Evolutionary conservation across 2,329 filamentous ascomycete genomes (phyloP), one percentile per base, ranked within the genome.

Genomic region (Parascedosporium putredinis): DNA sequence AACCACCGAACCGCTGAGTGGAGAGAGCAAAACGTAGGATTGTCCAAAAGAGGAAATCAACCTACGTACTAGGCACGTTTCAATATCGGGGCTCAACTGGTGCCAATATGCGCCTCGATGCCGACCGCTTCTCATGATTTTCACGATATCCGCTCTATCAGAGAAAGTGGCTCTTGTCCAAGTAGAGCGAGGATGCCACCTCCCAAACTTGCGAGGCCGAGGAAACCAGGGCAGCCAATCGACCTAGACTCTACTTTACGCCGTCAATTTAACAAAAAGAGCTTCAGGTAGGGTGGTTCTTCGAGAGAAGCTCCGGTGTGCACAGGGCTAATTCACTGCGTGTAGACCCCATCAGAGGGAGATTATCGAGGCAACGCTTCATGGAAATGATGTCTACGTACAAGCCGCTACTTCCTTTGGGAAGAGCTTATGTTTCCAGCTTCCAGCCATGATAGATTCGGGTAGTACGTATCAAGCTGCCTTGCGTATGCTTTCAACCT

Each of bases 381-480:
- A 85, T 50, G 85, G 88, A 14, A 76, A 90, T 54, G 91, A 97
- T 82, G 85, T 97, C 40, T 96, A 95, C 61, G 77, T 97, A 1
- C 91, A 96, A 66, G 91, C 91, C 44, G 86, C 86, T 50, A 90
- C 86, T 3, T 88, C 84, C 8, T 96, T 96, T 64, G 91, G 90
- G 38, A 96, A 96, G 66, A 94, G 88, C 60, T 66, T 96, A 49
- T 96, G 91, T 68, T 96, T 91, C 62, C 90, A 96, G 63, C 74
- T 96, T 1, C 90, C 90, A 7, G 90, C 90, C 22, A 82, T 96
- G 27, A 83, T 95, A 51, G 85, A 91, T 59, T 80, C 83, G 64
- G 91, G 91, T 55, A 88, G 86, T 89, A 69, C 60, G 83, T 76
- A n/a, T 29, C 5, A 33, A 31, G 16, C 5, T 27, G 10, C 18